Evolutionary conservation across 805 yeast species (phyloP).

Genomic region (Babjeviella inositovora): DNA sequence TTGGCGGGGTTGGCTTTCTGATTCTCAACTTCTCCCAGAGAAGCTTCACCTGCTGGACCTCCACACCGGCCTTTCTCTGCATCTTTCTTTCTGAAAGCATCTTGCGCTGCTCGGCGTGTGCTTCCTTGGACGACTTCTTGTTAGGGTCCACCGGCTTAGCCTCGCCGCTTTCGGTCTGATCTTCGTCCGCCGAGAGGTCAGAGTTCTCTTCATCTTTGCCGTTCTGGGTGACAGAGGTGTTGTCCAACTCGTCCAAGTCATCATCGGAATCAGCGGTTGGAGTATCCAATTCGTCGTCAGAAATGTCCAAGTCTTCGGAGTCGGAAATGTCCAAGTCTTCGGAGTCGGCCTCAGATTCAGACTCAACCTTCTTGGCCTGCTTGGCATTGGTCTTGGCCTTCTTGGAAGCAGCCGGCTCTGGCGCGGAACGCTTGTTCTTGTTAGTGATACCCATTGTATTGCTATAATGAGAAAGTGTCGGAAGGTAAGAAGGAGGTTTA

Average conservation of each 20-base stretch:
- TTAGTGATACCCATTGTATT: too few relatives aligned
- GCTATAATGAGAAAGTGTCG: too few relatives aligned
- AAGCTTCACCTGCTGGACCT: slow-evolving; percentile 70
- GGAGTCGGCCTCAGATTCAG: slow-evolving; percentile 12
- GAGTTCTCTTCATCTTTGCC: slow-evolving; percentile 8
- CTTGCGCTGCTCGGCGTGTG: slow-evolving; percentile 73
- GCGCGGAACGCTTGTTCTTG: too few relatives aligned
- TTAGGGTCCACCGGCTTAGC: slow-evolving; percentile 17
- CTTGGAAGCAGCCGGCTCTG: too few relatives aligned
- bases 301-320: slow-evolving; percentile 3
- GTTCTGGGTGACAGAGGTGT: slow-evolving; percentile 3
- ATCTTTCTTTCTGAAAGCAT: slow-evolving; percentile 70
- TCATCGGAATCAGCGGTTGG: slow-evolving; percentile 9
- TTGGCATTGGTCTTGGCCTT: slow-evolving; percentile 6
- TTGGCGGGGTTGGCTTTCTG: slow-evolving; percentile 67
- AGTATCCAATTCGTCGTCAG: slow-evolving; percentile 6
- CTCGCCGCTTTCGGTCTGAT: slow-evolving; percentile 10
- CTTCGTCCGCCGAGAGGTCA: slow-evolving; percentile 10
- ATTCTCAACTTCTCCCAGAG: slow-evolving; percentile 89
- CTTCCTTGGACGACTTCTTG: slow-evolving; percentile 40
- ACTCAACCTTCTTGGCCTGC: slow-evolving; percentile 11
- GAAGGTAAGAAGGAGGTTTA: too few relatives aligned
- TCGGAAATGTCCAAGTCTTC: slow-evolving; percentile 3
- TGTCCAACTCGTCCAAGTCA: slow-evolving; percentile 8
- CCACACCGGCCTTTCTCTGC: slow-evolving; percentile 73